phyloP scores from a whole-genome alignment of 2,329 filamentous ascomycete species.

The Beauveria asiatica region DNA sequence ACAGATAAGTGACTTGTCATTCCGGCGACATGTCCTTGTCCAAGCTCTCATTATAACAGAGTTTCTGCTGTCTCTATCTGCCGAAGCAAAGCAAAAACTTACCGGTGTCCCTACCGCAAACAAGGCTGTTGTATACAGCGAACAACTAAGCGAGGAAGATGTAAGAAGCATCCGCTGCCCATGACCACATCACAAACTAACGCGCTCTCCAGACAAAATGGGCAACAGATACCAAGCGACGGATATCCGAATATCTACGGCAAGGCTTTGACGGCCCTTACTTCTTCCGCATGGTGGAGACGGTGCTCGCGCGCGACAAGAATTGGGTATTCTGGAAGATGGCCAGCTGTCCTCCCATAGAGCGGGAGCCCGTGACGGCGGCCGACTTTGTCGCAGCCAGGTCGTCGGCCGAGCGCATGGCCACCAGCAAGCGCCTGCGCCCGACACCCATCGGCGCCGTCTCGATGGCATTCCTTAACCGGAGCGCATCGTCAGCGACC shows the following conservation, averaged over 20 bases:
- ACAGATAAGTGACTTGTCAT: constrained; percentile 85
- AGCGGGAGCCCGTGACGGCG: constrained; percentile 61
- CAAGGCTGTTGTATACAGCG: constrained; percentile 76
- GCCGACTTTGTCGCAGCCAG: constrained; percentile 63
- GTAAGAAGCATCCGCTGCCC: constrained; percentile 32
- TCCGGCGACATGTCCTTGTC: constrained; percentile 87
- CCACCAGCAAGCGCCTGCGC: constrained; percentile 63
- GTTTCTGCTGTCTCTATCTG: constrained; percentile 84
- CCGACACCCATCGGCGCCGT: constrained; percentile 62
- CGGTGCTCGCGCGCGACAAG: constrained; percentile 88
- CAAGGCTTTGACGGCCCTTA: constrained; percentile 77
- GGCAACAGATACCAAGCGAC: constrained; percentile 67
- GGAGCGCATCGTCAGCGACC: constrained; percentile 36
- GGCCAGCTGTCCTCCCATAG: constrained; percentile 83
- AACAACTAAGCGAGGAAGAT: constrained; percentile 76
- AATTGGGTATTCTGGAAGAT: constrained; percentile 99
- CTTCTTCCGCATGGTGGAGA: constrained; percentile 95
- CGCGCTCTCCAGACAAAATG: constrained; percentile 58
- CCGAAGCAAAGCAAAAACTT: constrained; percentile 72
- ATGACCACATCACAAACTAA: not conserved
- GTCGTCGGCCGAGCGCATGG: constrained; percentile 53
- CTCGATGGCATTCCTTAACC: constrained; percentile 66
- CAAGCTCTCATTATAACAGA: constrained; percentile 92
- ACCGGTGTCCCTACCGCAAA: constrained; percentile 60
- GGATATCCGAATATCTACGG: constrained; percentile 76